Evolutionary conservation across 2,329 filamentous ascomycete species (phyloP), one percentile per base, ranked within the genome.

Genomic region (Microcera coccophila): DNA sequence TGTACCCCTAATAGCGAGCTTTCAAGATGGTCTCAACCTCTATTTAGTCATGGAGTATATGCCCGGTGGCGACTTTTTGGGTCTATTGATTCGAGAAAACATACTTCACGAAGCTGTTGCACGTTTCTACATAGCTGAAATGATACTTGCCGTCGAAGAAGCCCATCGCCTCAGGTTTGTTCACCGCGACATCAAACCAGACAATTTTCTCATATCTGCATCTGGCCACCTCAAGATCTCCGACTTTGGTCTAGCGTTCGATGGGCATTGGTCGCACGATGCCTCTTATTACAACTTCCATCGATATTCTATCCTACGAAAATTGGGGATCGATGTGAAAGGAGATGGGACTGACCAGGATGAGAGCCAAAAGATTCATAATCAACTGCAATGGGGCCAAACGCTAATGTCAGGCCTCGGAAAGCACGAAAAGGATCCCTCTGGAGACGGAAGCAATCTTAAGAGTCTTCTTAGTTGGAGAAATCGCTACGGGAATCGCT

Each of bases 1-100:
- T 36, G 87, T 97, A 2, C 87, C 90, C 1, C 71, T 98, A 26
- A 78, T 95, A 38, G 77, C 87, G 38, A 93, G 89, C 59, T 97
- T 97, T 52, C 89, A 97, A 63, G 93, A 97, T 62, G 71, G 78
- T 26, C 76, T 79, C 32, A 88, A 87, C 55, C 74, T 98, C 5
- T 97, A 97, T 58, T 79, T 98, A 5, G 86, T 96, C 39, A 96
- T 97, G 90, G 90, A 97, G 46, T 98, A 95, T 61, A 96, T 96
- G 89, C 85, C 94, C 2, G 93, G 91, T 0, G 91, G 93, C 0
- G 91, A 98, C 62, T 97, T 98, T 53, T 74, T 98, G 1, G 87
- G 87, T 2, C 67, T 96, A 1, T 70, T 98, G 14, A 85, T 96
- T 42, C 82, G 90, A 14, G 87, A 94, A 59, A 90, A 93, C 48